These are phyloP conservation scores for Lathyrus sativus DNA, from an alignment of 306 rosid genomes.

Conservation along the genomic window DNA sequence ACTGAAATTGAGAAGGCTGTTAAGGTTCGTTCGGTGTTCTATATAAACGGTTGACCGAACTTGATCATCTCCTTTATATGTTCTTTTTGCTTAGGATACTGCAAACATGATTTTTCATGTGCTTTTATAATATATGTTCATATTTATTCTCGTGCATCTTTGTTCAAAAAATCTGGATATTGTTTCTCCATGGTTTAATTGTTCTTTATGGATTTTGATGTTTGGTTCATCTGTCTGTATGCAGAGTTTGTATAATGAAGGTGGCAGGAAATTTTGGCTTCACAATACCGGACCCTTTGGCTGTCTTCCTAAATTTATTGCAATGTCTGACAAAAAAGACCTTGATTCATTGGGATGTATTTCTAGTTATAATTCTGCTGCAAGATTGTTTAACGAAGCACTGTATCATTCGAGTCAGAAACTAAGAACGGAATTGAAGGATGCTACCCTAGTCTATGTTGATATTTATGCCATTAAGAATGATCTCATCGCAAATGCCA, in stretches of 20 bases:
- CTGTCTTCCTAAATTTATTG: constrained; percentile 81
- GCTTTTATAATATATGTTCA: background rate
- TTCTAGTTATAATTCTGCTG: constrained; percentile 68
- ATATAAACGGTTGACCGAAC: background rate
- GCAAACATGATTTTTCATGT: no score
- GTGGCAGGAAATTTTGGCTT: constrained; percentile 93
- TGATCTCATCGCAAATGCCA: constrained; percentile 72
- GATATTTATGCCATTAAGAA: constrained; percentile 76
- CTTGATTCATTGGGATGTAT: constrained; percentile 75
- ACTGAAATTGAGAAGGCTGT: constrained; percentile 67
- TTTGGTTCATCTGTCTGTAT: constrained; percentile 19
- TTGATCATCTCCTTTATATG: background rate
- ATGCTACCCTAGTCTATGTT: constrained; percentile 67
- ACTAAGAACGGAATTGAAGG: constrained; percentile 62
- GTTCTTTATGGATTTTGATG: constrained; percentile 15
- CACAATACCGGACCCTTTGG: constrained; percentile 96
- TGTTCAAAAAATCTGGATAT: constrained; percentile 2
- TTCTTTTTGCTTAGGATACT: no score
- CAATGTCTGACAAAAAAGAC: constrained; percentile 49
- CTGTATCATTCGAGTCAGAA: constrained; percentile 48
- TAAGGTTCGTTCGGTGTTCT: constrained; percentile 48
- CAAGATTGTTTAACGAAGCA: constrained; percentile 69
- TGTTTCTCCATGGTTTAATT: constrained; percentile 1
- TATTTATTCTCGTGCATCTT: background rate
- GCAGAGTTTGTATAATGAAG: constrained; percentile 68